Evolutionary conservation across 1,284 basidiomycete genomes (phyloP).

Genomic region (Baeospora myosura): DNA sequence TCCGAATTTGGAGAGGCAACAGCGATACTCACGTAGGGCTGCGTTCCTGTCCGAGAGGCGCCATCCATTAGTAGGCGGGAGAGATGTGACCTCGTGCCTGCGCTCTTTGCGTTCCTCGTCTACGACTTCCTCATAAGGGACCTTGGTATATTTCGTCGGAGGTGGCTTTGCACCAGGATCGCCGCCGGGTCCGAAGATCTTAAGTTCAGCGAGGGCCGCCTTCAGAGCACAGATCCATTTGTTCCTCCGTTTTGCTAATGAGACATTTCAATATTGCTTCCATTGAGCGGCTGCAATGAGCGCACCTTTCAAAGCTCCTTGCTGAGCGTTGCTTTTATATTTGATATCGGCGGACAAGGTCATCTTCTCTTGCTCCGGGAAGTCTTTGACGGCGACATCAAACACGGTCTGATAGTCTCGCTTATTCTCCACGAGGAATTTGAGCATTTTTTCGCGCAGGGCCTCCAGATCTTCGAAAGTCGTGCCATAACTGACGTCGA

Average conservation of each 20-base stretch:
- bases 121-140: conserved; percentile 64
- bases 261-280: conserved; percentile 6
- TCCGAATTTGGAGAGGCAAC: conserved; percentile 2
- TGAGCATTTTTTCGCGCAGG: conserved; percentile 76
- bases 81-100: conserved; percentile 13
- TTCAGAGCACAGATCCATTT: conserved; percentile 90
- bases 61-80: conserved; percentile 33
- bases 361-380: conserved; percentile 79
- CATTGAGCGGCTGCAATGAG: conserved; percentile 1
- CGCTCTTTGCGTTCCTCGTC: conserved; percentile 29
- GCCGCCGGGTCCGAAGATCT: conserved; percentile 73
- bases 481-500: conserved; percentile 78
- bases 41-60: conserved; percentile 46
- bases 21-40: conserved; percentile 34
- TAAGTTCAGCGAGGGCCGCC: conserved; percentile 57
- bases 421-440: conserved; percentile 64
- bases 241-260: conserved; percentile 71
- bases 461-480: conserved; percentile 78
- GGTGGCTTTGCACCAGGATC: conserved; percentile 50
- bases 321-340: conserved; percentile 89
- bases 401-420: conserved; percentile 72
- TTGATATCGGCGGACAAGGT: conserved; percentile 77
- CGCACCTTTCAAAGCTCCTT: conserved; percentile 66
- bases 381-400: conserved; percentile 68
- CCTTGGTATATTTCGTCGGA: conserved; percentile 56